These are phyloP conservation scores for Pyrenophora tritici-repentis DNA, from an alignment of 2,329 filamentous ascomycete species.

Conservation along the genomic window DNA sequence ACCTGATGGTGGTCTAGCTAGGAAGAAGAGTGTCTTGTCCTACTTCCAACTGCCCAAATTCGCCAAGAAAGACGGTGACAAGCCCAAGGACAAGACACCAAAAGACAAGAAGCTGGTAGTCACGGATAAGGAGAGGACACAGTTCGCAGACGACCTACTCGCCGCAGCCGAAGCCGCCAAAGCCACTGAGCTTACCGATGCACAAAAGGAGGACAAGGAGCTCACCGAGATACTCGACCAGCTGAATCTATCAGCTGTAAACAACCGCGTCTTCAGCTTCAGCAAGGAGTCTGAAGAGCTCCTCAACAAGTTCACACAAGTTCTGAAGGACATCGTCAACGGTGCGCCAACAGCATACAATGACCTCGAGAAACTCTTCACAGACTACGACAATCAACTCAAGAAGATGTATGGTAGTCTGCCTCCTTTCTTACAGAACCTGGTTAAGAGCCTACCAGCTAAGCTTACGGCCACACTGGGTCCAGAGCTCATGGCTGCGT, in stretches of 20 bases:
- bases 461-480: slow-evolving; percentile 77
- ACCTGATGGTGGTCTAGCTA: slow-evolving; percentile 36
- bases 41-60: slow-evolving; percentile 42
- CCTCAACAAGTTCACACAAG: slow-evolving; percentile 80
- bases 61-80: slow-evolving; percentile 41
- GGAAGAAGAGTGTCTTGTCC: slow-evolving; percentile 47
- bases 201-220: slow-evolving; percentile 68
- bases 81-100: slow-evolving; percentile 34
- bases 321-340: slow-evolving; percentile 89
- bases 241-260: slow-evolving; percentile 79
- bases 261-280: slow-evolving; percentile 84
- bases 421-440: slow-evolving; percentile 79
- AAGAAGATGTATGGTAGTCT: slow-evolving; percentile 69
- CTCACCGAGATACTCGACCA: slow-evolving; percentile 79
- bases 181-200: slow-evolving; percentile 43
- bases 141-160: slow-evolving; percentile 42
- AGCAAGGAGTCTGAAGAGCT: slow-evolving; percentile 84
- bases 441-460: slow-evolving; percentile 81
- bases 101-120: slow-evolving; percentile 38
- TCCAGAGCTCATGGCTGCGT: slow-evolving; percentile 80
- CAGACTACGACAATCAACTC: slow-evolving; percentile 66
- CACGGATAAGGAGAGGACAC: slow-evolving; percentile 45
- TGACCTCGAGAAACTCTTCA: slow-evolving; percentile 76
- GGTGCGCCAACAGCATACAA: slow-evolving; percentile 92
- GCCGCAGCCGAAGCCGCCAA: slow-evolving; percentile 43